Base-by-base conservation (phyloP, 768 basidiomycete genomes). In the Serendipita sp. region DNA sequence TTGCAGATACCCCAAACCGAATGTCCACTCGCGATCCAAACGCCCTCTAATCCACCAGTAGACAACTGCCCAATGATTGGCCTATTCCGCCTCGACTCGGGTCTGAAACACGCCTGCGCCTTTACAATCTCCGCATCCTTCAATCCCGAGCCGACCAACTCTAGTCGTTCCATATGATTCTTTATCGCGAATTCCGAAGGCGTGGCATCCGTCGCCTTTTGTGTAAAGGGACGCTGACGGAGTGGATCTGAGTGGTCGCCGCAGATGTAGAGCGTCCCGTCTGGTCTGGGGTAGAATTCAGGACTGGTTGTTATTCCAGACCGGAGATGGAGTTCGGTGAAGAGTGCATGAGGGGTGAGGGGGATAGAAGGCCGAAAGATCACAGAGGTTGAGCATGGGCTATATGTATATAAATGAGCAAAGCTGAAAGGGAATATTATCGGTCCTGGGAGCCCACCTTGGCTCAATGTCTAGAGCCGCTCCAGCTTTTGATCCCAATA, bases 301-400 rank as follows among this genome's bases (percentile, higher is more conserved):
- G 77, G 77, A 66, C 77, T 76, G 5, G 69, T 68, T 64, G 66
- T 58, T 46, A 68, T 63, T n/a, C 73, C 70, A 62, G 72, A 73
- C 3, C 72, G 72, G 64, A 81, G 73, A 34, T 71, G 67, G 68
- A 95, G 88, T 71, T 86, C 85, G 35, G 91, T 90, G 74, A 93
- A 95, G 63, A 92, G 78, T 44, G 87, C 86, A 70, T 91, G 88
- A 1, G 89, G 86, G 3, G 85, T 77, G 71, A 91, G 79, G 18
- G 56, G 67, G 65, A 44, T 41, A 7, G 28, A 72, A 71, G 35
- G 75, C 73, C 7, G 70, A 71, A 2, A 78, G 70, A 18, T 72
- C 70, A 0, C 85, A 80, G 13, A 75, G 80, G 67, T 88, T 81
- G 5, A 81, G 82, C 70, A 90, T 79, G 69, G 86, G 88, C 72